Percentiles rank a stretch among this genome's conserved stretches.
Evolutionary conservation across 2,329 filamentous ascomycete genomes (phyloP).

Genomic region (Fusarium torreyae): DNA sequence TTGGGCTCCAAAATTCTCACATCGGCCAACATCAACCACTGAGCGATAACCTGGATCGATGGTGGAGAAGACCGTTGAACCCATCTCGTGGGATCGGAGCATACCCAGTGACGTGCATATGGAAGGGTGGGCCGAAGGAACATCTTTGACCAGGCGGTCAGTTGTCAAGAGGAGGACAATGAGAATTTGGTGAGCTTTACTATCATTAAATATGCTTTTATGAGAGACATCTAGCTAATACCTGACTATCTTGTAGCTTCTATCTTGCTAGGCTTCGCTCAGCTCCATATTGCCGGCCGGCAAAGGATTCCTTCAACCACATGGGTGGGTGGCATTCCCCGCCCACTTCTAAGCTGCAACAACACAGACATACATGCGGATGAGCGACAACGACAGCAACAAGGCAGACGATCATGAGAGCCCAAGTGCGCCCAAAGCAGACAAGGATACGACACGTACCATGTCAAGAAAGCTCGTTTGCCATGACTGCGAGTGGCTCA

Average conservation of each 20-base stretch:
- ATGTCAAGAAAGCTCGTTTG: constrained; percentile 17
- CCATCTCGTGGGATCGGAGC: constrained; percentile 17
- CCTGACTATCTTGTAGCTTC: not conserved
- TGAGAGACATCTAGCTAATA: not conserved
- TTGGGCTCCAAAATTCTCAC: constrained; percentile 23
- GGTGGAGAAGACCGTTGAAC: constrained; percentile 32
- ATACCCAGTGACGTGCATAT: constrained; percentile 29
- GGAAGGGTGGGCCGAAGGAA: constrained; percentile 2
- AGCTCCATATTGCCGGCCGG: not conserved
- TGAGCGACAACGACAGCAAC: constrained; percentile 18
- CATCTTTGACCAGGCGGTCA: not conserved
- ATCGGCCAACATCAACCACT: constrained; percentile 9
- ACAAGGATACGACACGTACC: constrained; percentile 18
- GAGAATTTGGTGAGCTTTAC: not conserved
- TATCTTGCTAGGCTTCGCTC: not conserved
- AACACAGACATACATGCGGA: constrained; percentile 18
- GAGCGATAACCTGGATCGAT: constrained; percentile 5
- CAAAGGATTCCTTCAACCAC: constrained; percentile 5
- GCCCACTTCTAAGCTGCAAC: constrained; percentile 30
- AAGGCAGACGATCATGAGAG: constrained; percentile 26
- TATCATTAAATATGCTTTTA: not conserved
- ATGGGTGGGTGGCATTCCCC: constrained; percentile 21
- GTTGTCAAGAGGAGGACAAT: not conserved
- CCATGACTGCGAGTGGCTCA: constrained; percentile 5
- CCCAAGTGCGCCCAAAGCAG: constrained; percentile 14